Conservation (phyloP, 1,284 basidiomycete species). For the Ceratobasidium sp. region DNA sequence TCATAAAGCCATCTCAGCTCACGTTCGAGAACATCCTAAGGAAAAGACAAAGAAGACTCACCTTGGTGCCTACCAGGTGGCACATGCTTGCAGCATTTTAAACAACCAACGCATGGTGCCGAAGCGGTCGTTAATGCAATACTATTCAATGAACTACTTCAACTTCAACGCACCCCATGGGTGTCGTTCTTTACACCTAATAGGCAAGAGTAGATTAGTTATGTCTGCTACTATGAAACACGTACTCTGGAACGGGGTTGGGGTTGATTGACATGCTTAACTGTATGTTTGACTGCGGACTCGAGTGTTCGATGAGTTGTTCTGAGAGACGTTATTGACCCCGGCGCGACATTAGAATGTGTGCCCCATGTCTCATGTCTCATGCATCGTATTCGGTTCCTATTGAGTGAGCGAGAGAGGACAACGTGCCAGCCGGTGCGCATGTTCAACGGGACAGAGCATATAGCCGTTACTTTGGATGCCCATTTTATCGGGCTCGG, state of each 20-base stretch:
- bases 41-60: background rate
- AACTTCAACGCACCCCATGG: slow-evolving; percentile 3
- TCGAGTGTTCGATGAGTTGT: too few relatives aligned
- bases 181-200: slow-evolving; percentile 12
- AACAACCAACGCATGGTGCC: background rate
- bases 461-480: too few relatives aligned
- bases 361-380: background rate
- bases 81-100: background rate
- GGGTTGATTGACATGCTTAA: background rate
- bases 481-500: too few relatives aligned
- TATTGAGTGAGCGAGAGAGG: too few relatives aligned
- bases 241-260: background rate
- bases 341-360: background rate
- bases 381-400: too few relatives aligned
- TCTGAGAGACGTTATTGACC: too few relatives aligned
- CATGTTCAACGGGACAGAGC: too few relatives aligned
- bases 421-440: too few relatives aligned
- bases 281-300: too few relatives aligned
- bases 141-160: background rate
- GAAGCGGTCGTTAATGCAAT: slow-evolving; percentile 2
- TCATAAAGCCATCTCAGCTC: slow-evolving; percentile 18
- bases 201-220: slow-evolving; percentile 3
- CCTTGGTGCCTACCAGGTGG: background rate
- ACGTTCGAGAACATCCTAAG: background rate
- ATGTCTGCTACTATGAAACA: background rate